Percentiles rank a stretch among this genome's conserved stretches.
Evolutionary conservation across 768 basidiomycete genomes (phyloP).

Genomic region (Lactarius sp.): DNA sequence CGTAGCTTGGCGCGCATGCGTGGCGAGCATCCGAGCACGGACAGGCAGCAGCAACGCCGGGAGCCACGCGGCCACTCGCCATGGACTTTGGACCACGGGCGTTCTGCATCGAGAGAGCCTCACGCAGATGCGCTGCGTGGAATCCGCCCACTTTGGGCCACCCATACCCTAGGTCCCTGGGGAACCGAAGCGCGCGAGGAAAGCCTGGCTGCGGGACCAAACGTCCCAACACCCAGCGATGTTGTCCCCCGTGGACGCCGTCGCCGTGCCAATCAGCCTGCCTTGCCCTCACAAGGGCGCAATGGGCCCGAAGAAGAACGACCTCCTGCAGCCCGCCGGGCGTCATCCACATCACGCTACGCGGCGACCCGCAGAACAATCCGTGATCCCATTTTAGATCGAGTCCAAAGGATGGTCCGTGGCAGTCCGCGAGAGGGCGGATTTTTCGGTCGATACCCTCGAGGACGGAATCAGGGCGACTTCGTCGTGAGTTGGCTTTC

Average conservation of each 20-base stretch:
- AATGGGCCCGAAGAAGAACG: constrained; percentile 21
- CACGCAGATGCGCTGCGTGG: constrained; percentile 19
- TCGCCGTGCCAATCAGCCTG: constrained; percentile 18
- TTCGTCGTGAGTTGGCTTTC: constrained; percentile 44
- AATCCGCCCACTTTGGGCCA: constrained; percentile 16
- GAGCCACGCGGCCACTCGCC: constrained; percentile 5
- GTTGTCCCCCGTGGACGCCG: constrained; percentile 11
- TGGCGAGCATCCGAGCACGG: constrained; percentile 7
- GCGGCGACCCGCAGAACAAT: constrained; percentile 13
- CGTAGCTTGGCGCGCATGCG: constrained; percentile 14
- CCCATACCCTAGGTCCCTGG: constrained; percentile 11
- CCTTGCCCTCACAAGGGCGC: constrained; percentile 15
- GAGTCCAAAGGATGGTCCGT: constrained; percentile 19
- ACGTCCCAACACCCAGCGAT: not conserved
- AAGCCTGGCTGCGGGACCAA: not conserved
- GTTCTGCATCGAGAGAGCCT: constrained; percentile 11
- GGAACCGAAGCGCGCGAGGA: constrained; percentile 10
- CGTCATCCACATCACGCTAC: constrained; percentile 18
- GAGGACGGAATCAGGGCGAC: constrained; percentile 35
- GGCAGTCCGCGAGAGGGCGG: constrained; percentile 17
- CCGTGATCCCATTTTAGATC: constrained; percentile 15
- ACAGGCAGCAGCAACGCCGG: constrained; percentile 9
- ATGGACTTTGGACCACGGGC: constrained; percentile 9
- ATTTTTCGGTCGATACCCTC: constrained; percentile 6
- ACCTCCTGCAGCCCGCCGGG: constrained; percentile 9